phyloP scores from a whole-genome alignment of 1,284 basidiomycete species.

The Rhodotorula sp. region DNA sequence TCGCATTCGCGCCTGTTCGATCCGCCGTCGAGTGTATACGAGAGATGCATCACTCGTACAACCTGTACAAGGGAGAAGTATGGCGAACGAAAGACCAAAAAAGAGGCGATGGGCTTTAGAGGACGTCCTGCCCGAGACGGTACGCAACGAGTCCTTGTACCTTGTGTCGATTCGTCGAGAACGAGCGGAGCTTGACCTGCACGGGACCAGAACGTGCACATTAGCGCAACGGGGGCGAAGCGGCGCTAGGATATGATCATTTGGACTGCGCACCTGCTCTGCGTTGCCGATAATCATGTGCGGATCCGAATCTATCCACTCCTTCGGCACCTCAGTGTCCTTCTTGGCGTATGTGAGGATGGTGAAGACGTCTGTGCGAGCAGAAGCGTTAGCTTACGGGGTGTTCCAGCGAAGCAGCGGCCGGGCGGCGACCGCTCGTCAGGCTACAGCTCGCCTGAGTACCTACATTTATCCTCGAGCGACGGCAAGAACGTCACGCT shows the following conservation, averaged over 20 bases:
- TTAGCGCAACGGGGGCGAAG: conserved; percentile 18
- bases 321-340: conserved; percentile 79
- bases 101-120: conserved; percentile 5
- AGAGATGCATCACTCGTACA: neutral
- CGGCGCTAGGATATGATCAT: conserved; percentile 8
- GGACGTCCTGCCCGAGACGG: conserved; percentile 46
- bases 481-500: conserved; percentile 93
- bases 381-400: neutral
- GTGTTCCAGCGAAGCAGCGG: neutral
- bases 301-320: conserved; percentile 94
- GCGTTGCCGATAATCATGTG: conserved; percentile 93
- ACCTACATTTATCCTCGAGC: conserved; percentile 88
- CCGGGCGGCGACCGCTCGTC: neutral
- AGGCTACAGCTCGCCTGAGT: too few relatives aligned
- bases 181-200: conserved; percentile 51
- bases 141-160: conserved; percentile 52
- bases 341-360: conserved; percentile 86
- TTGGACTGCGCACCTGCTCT: conserved; percentile 71
- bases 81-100: neutral
- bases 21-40: too few relatives aligned
- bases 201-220: neutral
- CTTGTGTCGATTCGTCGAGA: conserved; percentile 50
- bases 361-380: conserved; percentile 63
- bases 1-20: neutral
- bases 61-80: neutral